Conservation (phyloP, 2,329 filamentous ascomycete species). For the Tolypocladium tundrense region DNA sequence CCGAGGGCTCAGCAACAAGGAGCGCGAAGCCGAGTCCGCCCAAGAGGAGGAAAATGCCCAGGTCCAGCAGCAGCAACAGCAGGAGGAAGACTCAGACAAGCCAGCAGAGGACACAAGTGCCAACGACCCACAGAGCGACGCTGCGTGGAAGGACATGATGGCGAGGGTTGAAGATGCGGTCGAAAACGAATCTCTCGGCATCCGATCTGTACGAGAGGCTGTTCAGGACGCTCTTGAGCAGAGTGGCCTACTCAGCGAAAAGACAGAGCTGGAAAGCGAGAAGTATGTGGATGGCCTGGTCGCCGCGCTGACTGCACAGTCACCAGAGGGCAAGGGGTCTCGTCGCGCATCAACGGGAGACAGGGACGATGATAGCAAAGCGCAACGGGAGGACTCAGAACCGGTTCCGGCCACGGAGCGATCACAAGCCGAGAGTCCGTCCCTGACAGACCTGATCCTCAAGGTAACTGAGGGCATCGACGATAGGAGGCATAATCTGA, state of each 20-base stretch:
- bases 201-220: conserved; percentile 40
- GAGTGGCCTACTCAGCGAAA: conserved; percentile 38
- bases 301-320: conserved; percentile 31
- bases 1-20: conserved; percentile 34
- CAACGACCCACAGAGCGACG: conserved; percentile 18
- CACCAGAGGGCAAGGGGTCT: conserved; percentile 14
- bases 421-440: conserved; percentile 8
- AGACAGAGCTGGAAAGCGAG: conserved; percentile 33
- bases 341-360: conserved; percentile 6
- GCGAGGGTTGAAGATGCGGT: conserved; percentile 45
- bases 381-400: neutral
- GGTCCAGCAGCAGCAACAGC: conserved; percentile 7
- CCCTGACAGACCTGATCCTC: conserved; percentile 40
- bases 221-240: conserved; percentile 45
- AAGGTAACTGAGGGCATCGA: conserved; percentile 38
- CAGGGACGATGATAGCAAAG: conserved; percentile 5
- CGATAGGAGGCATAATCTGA: conserved; percentile 27
- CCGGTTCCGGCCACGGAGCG: neutral
- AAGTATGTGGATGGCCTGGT: conserved; percentile 41
- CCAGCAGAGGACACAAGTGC: conserved; percentile 8
- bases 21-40: conserved; percentile 13
- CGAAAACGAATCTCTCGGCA: conserved; percentile 44
- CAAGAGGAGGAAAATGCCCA: conserved; percentile 9
- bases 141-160: conserved; percentile 44
- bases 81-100: conserved; percentile 12